phyloP scores from a whole-genome alignment of 768 basidiomycete species.

The Tricholoma furcatifolium region DNA sequence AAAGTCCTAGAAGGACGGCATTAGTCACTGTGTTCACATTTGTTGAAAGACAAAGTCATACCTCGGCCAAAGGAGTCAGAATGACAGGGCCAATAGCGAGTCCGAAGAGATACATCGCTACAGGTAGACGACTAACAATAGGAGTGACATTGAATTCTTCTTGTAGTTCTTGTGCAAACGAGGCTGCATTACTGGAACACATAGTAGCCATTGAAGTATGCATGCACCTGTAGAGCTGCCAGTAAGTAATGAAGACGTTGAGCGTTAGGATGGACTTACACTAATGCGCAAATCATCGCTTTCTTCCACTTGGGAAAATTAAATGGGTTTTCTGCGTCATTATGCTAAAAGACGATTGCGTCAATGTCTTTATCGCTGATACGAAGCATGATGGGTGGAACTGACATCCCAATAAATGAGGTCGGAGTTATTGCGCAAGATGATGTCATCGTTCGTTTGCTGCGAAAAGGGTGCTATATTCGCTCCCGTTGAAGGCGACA shows the following conservation, averaged over 20 bases:
- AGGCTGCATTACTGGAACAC: conserved; percentile 19
- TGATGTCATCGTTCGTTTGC: too few species aligned
- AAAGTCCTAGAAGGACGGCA: conserved; percentile 13
- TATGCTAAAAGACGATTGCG: conserved; percentile 7
- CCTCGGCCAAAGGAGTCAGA: conserved; percentile 21
- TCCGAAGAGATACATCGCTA: conserved; percentile 21
- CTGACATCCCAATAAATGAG: conserved; percentile 20
- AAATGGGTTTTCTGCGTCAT: conserved; percentile 21
- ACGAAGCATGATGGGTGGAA: background rate
- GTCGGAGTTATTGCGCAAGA: conserved; percentile 9
- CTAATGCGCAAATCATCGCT: conserved; percentile 15
- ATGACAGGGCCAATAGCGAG: conserved; percentile 19
- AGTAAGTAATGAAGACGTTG: background rate
- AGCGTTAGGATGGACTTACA: conserved; percentile 7
- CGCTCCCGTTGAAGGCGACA: too few species aligned
- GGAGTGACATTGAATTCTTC: conserved; percentile 15
- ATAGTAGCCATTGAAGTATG: conserved; percentile 17
- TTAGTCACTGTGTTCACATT: background rate
- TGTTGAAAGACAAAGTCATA: background rate
- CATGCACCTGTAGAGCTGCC: conserved; percentile 11
- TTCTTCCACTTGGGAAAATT: conserved; percentile 21
- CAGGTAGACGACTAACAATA: conserved; percentile 17
- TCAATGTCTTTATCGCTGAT: too few species aligned
- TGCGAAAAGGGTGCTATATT: too few species aligned
- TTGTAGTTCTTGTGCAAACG: conserved; percentile 16